Evolutionary conservation across 1,139 yeast genomes (phyloP).

Genomic region (Zygotorulaspora mrakii): DNA sequence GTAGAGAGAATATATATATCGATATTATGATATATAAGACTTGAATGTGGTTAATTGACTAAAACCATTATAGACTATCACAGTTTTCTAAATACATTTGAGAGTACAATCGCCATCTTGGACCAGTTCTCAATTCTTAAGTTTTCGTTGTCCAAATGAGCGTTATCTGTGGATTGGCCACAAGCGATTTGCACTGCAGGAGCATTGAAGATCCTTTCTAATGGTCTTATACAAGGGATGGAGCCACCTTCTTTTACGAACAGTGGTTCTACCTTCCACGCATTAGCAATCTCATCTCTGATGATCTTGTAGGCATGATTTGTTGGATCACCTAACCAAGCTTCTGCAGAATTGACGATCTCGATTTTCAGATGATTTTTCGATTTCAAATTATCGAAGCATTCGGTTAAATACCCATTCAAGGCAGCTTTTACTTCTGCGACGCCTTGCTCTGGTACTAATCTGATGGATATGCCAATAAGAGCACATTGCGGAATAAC

Average conservation of each 20-base stretch:
- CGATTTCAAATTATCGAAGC: slow-evolving; percentile 50
- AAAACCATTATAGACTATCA: slow-evolving; percentile 9
- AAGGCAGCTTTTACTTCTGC: slow-evolving; percentile 53
- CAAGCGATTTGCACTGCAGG: slow-evolving; percentile 96
- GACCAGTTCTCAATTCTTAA: slow-evolving; percentile 73
- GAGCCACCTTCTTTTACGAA: slow-evolving; percentile 95
- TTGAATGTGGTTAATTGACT: not conserved
- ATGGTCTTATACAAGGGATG: slow-evolving; percentile 80
- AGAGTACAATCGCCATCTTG: slow-evolving; percentile 64
- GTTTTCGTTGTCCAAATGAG: slow-evolving; percentile 86
- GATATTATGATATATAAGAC: too few species aligned
- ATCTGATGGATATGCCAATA: slow-evolving; percentile 74
- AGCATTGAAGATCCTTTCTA: slow-evolving; percentile 78
- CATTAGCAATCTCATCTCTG: slow-evolving; percentile 52
- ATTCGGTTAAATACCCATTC: slow-evolving; percentile 43
- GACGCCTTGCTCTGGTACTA: slow-evolving; percentile 84
- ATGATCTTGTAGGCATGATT: slow-evolving; percentile 69
- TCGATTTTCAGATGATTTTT: slow-evolving; percentile 57
- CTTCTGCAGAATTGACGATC: slow-evolving; percentile 82
- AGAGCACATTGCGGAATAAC: slow-evolving; percentile 81
- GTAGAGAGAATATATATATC: too few species aligned
- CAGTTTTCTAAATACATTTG: slow-evolving; percentile 48
- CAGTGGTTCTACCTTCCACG: slow-evolving; percentile 70
- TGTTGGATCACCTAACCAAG: slow-evolving; percentile 88
- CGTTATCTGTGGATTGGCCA: slow-evolving; percentile 93